phyloP scores from a whole-genome alignment of 305 asterid species.

The Rubia balearica region DNA sequence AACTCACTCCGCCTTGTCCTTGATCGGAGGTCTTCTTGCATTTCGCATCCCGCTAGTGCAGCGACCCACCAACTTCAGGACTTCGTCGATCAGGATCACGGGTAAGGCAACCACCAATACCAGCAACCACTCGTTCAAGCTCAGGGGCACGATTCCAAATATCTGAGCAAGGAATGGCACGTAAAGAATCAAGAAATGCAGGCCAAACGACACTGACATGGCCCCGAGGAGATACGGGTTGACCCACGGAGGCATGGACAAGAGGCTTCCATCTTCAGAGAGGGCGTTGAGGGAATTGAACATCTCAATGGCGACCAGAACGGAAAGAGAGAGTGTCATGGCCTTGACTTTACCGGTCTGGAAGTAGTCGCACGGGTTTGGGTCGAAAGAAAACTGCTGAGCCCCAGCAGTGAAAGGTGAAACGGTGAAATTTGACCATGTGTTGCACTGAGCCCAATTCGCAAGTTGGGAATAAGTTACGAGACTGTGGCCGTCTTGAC shows the following conservation, averaged over 20 bases:
- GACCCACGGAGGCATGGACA: slow-evolving; percentile 98
- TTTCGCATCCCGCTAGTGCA: slow-evolving; percentile 41
- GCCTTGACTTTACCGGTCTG: slow-evolving; percentile 85
- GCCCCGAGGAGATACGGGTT: slow-evolving; percentile 96
- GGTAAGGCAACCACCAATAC: slow-evolving; percentile 75
- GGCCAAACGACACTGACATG: slow-evolving; percentile 76
- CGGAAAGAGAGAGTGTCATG: slow-evolving; percentile 90
- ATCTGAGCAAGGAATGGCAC: slow-evolving; percentile 89
- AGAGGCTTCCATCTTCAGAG: slow-evolving; percentile 88
- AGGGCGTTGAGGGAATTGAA: slow-evolving; percentile 91
- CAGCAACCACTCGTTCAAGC: slow-evolving; percentile 78
- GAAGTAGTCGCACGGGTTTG: slow-evolving; percentile 83
- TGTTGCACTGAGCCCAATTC: slow-evolving; percentile 82
- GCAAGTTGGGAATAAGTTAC: slow-evolving; percentile 79
- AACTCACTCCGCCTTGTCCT: slow-evolving; percentile 53
- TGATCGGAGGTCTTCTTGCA: slow-evolving; percentile 30
- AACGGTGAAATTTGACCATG: slow-evolving; percentile 80
- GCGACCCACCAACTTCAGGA: slow-evolving; percentile 81
- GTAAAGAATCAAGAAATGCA: slow-evolving; percentile 85
- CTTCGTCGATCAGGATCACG: slow-evolving; percentile 76
- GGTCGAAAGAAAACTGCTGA: slow-evolving; percentile 40
- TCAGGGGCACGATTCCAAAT: slow-evolving; percentile 84
- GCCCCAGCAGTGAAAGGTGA: slow-evolving; percentile 81
- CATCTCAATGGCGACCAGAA: slow-evolving; percentile 93
- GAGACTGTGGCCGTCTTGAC: slow-evolving; percentile 92